Evolutionary conservation across 2,329 filamentous ascomycete genomes (phyloP).

Genomic region (Elsinoe ampelina): DNA sequence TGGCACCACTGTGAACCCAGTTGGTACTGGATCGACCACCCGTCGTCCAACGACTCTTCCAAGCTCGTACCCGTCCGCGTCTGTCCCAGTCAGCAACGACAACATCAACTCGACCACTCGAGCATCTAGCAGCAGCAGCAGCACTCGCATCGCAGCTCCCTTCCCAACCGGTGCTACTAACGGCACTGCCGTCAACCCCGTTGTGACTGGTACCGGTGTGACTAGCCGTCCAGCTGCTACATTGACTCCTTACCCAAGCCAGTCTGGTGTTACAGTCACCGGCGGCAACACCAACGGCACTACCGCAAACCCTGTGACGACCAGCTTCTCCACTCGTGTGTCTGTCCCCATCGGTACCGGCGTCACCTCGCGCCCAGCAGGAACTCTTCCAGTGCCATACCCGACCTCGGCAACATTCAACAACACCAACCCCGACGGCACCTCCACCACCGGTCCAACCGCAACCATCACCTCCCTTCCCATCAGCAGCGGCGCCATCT

Average conservation of each 20-base stretch:
- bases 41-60: neutral
- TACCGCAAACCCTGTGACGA: conserved; percentile 4
- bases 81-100: conserved; percentile 2
- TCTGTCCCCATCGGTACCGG: conserved; percentile 8
- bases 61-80: neutral
- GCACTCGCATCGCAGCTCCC: neutral
- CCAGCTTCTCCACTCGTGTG: conserved; percentile 7
- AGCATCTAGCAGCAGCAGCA: neutral
- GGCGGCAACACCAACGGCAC: neutral
- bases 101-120: neutral
- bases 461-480: neutral
- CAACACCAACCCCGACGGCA: conserved; percentile 11
- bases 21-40: neutral
- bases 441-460: neutral
- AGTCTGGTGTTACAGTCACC: neutral
- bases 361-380: conserved; percentile 3
- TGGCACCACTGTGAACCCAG: neutral
- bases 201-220: neutral
- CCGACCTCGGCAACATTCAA: conserved; percentile 5
- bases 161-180: conserved; percentile 1
- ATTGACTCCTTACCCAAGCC: neutral
- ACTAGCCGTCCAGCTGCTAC: neutral
- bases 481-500: conserved; percentile 3
- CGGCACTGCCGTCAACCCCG: conserved; percentile 9
- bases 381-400: neutral